Evolutionary conservation across 345 rosid genomes (phyloP), one percentile per base, ranked within the genome.

Genomic region (Salix viminalis): DNA sequence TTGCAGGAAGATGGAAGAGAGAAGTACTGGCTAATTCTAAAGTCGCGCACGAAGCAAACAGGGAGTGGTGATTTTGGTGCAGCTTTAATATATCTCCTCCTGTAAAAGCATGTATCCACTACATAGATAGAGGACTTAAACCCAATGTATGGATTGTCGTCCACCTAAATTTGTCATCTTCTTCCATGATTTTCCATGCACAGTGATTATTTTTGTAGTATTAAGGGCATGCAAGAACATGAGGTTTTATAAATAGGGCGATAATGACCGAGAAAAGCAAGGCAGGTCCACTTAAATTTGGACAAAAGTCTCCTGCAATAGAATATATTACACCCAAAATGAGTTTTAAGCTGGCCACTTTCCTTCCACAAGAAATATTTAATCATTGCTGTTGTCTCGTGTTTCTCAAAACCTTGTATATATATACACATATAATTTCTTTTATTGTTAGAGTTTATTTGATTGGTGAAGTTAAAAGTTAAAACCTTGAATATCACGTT

Each of bases 81-180:
- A 81, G 82, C 84, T 81, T 81, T 84, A 65, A 66, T 26, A 26
- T 26, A 26, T 76, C n/a, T 65, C 69, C 65, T 11, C 46, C 54
- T 72, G 76, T 16, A 76, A 74, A 73, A 37, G 65, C 16, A 28
- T 15, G 41, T 69, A 65, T 44, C 72, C 77, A 74, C 72, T 75
- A 15, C 37, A 58, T 75, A 2, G 61, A 71, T 75, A 2, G 61
- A 71, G 61, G 77, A 74, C 65, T 32, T 37, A 64, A 36, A 46
- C 34, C 42, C 39, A 64, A 41, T 19, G 8, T 15, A 28, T 50
- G 72, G 79, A 79, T 56, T 69, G 73, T 69, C 61, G 62, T 39
- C 41, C 67, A 46, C 13, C 46, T 6, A 68, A 42, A 28, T 32
- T 78, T 48, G 73, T 77, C 72, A 61, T 75, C 67, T 80, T 75